Percentiles rank a stretch among this genome's conserved stretches.
Evolutionary conservation across 2,329 filamentous ascomycete genomes (phyloP).

Genomic region (Colletotrichum brevisporum): DNA sequence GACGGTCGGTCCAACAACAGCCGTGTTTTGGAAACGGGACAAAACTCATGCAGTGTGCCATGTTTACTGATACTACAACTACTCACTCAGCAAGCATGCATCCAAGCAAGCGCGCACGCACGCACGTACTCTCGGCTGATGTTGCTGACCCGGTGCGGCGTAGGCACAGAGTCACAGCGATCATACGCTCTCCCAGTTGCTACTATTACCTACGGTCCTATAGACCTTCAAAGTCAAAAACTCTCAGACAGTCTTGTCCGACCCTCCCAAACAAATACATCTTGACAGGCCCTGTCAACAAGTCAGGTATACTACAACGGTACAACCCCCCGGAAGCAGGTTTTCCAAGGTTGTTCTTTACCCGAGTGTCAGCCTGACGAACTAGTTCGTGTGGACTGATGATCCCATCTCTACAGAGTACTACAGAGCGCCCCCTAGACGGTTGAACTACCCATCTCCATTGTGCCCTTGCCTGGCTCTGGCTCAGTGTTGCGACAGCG

Average conservation of each 20-base stretch:
- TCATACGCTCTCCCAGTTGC: background rate
- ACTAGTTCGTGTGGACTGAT: conserved; percentile 27
- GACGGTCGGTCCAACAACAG: background rate
- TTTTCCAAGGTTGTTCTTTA: conserved; percentile 2
- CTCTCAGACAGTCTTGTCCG: conserved; percentile 16
- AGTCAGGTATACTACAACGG: conserved; percentile 1
- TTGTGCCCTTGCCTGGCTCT: background rate
- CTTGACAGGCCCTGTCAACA: conserved; percentile 25
- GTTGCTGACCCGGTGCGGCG: no score
- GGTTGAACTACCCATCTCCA: background rate
- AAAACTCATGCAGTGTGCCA: conserved; percentile 9
- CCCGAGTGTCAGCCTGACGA: conserved; percentile 25
- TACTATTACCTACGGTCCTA: background rate
- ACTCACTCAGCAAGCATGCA: no score
- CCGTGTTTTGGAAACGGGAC: conserved; percentile 15
- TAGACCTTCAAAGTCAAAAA: background rate
- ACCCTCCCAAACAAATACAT: conserved; percentile 14
- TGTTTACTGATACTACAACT: background rate
- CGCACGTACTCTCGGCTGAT: background rate
- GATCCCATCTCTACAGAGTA: conserved; percentile 5
- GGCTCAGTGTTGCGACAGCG: conserved; percentile 1
- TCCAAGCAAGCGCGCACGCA: background rate
- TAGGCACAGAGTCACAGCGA: conserved; percentile 10
- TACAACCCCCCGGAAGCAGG: background rate
- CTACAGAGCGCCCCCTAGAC: background rate